Evolutionary conservation across 345 rosid species (phyloP), one percentile per base, ranked within the genome.

Genomic region (Syzygium grande): DNA sequence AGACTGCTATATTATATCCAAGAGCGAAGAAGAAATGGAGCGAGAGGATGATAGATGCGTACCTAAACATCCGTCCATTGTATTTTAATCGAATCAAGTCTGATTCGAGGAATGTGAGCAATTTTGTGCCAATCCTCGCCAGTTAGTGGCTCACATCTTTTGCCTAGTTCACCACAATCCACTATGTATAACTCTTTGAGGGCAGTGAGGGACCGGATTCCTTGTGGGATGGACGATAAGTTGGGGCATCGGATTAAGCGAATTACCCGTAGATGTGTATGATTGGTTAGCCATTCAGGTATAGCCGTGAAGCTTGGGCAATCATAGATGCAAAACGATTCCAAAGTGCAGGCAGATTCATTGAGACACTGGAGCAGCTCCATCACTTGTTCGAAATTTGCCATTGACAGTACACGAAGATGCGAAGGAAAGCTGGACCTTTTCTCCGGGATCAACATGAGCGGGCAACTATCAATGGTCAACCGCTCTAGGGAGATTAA

Each of bases 381-480:
- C 65, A 25, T 5, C 13, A 25, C 65, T 59, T 59, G 65, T 13
- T 25, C 7, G 30, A 11, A 27, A 59, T 59, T 22, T 59, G 7
- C 0, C 5, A 59, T 59, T 59, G 16, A 11, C 29, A 59, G 3
- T 11, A 0, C 0, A 59, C 30, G 65, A 59, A 59, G 65, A 59
- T 3, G 0, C 14, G 65, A 27, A 59, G 65, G 30, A 59, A 59
- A 59, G 65, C 16, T 59, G 30, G 65, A 59, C 16, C 25, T 27
- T 59, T 11, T 59, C 30, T 59, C 65, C 5, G 65, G 65, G 65
- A 27, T 59, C 30, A 59, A 27, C 65, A 27, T 59, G 7, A 5
- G 30, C 16, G 30, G 13, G 16, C 0, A 2, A 59, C 3, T 3
- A 0, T 0, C 2, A 5, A 27, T 59, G 5, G 0, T 0, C 65